phyloP scores from a whole-genome alignment of 139 green algal genomes.

The Closterium sp. region DNA sequence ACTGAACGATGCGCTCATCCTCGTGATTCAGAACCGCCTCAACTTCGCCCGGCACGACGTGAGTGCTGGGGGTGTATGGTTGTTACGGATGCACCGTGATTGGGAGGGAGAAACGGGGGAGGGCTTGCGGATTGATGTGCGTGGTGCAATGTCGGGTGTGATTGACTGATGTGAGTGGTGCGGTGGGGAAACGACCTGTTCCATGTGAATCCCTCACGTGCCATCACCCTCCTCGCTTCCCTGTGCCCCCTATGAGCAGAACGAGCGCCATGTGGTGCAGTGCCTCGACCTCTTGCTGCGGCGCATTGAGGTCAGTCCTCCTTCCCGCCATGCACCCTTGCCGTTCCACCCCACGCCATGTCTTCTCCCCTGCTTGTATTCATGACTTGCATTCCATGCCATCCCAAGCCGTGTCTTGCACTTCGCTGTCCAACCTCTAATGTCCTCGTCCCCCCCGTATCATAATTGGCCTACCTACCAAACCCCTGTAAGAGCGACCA shows the following conservation, averaged over 20 bases:
- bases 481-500: no score
- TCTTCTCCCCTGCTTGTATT: no score
- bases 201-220: background rate
- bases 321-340: no score
- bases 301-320: background rate
- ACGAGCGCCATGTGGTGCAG: background rate
- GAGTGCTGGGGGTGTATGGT: background rate
- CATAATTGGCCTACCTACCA: background rate
- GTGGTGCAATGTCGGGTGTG: no score
- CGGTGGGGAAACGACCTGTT: background rate
- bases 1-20: background rate
- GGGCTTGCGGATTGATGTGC: no score
- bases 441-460: background rate
- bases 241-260: background rate
- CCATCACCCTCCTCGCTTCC: no score
- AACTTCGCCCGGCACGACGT: background rate
- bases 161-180: no score
- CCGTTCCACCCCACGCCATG: no score
- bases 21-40: background rate
- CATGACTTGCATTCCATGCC: no score
- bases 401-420: background rate
- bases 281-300: background rate
- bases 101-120: background rate
- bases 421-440: background rate
- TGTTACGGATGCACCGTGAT: background rate